Evolutionary conservation across 202 grass and related monocot genomes (phyloP).

Genomic region (Elaeis oleifera): DNA sequence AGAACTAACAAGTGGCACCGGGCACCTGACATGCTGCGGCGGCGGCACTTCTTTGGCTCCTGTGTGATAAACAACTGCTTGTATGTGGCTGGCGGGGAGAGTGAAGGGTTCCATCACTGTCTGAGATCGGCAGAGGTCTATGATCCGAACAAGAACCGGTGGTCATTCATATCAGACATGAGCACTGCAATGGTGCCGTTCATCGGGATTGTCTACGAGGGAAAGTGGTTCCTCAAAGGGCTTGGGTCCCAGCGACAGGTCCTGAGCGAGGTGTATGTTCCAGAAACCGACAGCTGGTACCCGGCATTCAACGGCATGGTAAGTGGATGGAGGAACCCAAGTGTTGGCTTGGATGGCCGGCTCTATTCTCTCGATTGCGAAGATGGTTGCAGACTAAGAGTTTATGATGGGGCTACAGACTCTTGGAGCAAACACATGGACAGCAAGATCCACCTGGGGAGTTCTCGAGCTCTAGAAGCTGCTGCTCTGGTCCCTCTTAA

Average conservation of each 20-base stretch:
- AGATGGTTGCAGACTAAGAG: slow-evolving; percentile 60
- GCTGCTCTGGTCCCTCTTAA: slow-evolving; percentile 44
- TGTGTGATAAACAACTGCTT: slow-evolving; percentile 60
- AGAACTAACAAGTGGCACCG: slow-evolving; percentile 82
- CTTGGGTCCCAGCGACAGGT: slow-evolving; percentile 47
- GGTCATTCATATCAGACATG: slow-evolving; percentile 64
- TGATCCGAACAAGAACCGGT: slow-evolving; percentile 72
- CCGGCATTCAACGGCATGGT: slow-evolving; percentile 51
- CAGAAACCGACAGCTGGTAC: slow-evolving; percentile 40
- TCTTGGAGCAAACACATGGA: slow-evolving; percentile 41
- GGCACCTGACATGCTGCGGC: slow-evolving; percentile 64
- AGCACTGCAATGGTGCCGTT: slow-evolving; percentile 56
- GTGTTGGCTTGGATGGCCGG: slow-evolving; percentile 36
- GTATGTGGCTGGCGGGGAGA: slow-evolving; percentile 72
- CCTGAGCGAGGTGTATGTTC: slow-evolving; percentile 50
- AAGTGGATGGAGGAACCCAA: slow-evolving; percentile 63
- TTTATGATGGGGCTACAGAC: slow-evolving; percentile 37
- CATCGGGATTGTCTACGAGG: slow-evolving; percentile 47
- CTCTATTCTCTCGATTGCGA: slow-evolving; percentile 67
- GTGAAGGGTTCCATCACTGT: slow-evolving; percentile 26
- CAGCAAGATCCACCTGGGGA: slow-evolving; percentile 48
- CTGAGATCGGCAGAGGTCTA: slow-evolving; percentile 57
- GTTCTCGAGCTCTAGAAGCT: slow-evolving; percentile 50
- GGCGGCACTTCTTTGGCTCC: slow-evolving; percentile 43
- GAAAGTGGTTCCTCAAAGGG: slow-evolving; percentile 81